Evolutionary conservation across 768 basidiomycete species (phyloP).

Genomic region (Mycena amicta): DNA sequence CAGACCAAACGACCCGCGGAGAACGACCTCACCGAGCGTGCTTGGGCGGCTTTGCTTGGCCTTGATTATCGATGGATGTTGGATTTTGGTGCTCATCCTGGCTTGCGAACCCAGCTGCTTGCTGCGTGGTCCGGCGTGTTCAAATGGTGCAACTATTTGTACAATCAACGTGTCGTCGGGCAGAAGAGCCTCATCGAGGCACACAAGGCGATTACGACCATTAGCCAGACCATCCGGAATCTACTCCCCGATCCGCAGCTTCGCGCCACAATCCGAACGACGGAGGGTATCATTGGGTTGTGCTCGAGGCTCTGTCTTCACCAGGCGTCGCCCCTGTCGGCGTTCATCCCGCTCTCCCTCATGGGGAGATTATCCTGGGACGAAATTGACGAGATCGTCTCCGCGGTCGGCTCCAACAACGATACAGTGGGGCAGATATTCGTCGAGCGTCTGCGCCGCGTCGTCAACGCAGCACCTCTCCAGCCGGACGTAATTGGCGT

Average conservation of each 20-base stretch:
- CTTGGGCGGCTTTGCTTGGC: background rate
- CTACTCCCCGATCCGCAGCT: background rate
- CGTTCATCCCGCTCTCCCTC: slow-evolving; percentile 3
- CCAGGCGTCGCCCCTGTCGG: background rate
- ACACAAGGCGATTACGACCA: background rate
- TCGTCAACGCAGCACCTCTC: background rate
- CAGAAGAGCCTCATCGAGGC: background rate
- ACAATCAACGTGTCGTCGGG: slow-evolving; percentile 2
- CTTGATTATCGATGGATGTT: background rate
- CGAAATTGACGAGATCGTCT: slow-evolving; percentile 3
- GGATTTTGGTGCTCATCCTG: background rate
- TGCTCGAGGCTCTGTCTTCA: slow-evolving; percentile 11
- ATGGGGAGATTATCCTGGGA: background rate
- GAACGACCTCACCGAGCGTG: slow-evolving; percentile 9
- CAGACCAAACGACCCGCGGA: background rate
- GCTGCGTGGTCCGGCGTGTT: slow-evolving; percentile 9
- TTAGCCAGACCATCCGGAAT: background rate
- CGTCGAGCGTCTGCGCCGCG: slow-evolving; percentile 1
- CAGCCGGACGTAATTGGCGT: background rate
- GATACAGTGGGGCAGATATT: background rate
- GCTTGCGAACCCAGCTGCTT: slow-evolving; percentile 1
- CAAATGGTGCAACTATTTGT: slow-evolving; percentile 10
- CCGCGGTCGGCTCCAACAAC: background rate
- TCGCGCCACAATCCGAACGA: background rate
- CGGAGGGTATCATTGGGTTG: background rate